Evolutionary conservation across 495 filamentous ascomycete genomes (phyloP), one percentile per base, ranked within the genome.

Genomic region (Podospora appendiculata): DNA sequence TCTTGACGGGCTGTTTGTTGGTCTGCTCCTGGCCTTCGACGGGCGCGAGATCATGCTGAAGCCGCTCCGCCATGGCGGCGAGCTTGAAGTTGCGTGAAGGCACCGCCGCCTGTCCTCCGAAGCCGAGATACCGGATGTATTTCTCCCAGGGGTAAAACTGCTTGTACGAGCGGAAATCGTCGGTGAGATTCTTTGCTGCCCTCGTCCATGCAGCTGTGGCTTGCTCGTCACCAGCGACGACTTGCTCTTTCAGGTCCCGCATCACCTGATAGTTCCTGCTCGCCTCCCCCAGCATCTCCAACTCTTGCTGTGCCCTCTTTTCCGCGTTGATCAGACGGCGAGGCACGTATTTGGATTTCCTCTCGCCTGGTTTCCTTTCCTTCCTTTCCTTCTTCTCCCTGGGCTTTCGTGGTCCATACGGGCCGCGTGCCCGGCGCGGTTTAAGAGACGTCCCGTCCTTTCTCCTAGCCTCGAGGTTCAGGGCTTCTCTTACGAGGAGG

Each of bases 141-240:
- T 84, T 86, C 33, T 87, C 81, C 64, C 81, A 77, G 0, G 86
- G 80, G 68, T 90, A 96, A 62, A 96, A 90, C 6, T 79, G 73
- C 53, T 83, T 85, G 51, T 84, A 86, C 10, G 80, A 78, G 38
- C 84, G 77, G 64, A 96, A 97, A 50, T 90, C 88, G 56, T 90
- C 80, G 14, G 90, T 75, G 16, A 96, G 73, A 47, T 80, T 77
- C 60, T 82, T 79, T 0, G 89, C 88, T 34, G 84, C 84, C 55
- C 83, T 75, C 64, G 94, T 82, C 84, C 88, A 95, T 32, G 81
- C 76, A 16, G 74, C 67, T 13, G 69, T 76, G 12, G 82, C 79
- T 44, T 77, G 68, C 3, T 63, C 46, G 45, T 82, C 73, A 1
- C 83, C 83, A 10, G 64, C 64, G 55, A 77, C 69, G 18, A 82